Evolutionary conservation across 1,284 basidiomycete genomes (phyloP).

Genomic region (Prillingera fragicola): DNA sequence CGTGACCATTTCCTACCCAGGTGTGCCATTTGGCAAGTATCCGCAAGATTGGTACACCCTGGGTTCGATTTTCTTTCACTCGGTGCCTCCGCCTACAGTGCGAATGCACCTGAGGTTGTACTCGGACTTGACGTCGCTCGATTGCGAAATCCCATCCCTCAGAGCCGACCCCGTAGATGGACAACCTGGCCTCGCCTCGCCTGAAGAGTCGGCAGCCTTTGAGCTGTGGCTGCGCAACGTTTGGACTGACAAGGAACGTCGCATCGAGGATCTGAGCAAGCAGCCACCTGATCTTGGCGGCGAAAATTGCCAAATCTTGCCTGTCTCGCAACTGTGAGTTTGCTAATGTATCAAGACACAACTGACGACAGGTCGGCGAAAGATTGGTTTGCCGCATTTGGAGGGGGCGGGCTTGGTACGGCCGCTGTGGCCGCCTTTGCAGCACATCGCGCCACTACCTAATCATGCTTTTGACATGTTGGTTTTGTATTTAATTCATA

Average conservation of each 20-base stretch:
- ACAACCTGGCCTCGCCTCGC: slow-evolving; percentile 50
- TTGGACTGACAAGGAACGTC: slow-evolving; percentile 78
- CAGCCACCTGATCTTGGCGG: not conserved
- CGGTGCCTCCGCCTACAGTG: slow-evolving; percentile 74
- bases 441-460: too few species aligned
- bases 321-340: slow-evolving; percentile 35
- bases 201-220: slow-evolving; percentile 64
- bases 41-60: slow-evolving; percentile 57
- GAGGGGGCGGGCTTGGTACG: slow-evolving; percentile 31
- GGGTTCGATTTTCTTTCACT: slow-evolving; percentile 76
- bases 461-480: too few species aligned
- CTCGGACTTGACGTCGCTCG: slow-evolving; percentile 50
- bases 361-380: slow-evolving; percentile 25
- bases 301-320: slow-evolving; percentile 19
- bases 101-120: slow-evolving; percentile 80
- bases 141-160: slow-evolving; percentile 28
- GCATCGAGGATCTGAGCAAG: slow-evolving; percentile 60
- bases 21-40: slow-evolving; percentile 52
- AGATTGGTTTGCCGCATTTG: slow-evolving; percentile 36
- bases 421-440: slow-evolving; percentile 12
- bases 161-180: slow-evolving; percentile 3
- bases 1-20: slow-evolving; percentile 83
- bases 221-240: slow-evolving; percentile 73
- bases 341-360: too few species aligned
- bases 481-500: too few species aligned